Evolutionary conservation across 352 stramenopile genomes (phyloP), one percentile per base, ranked within the genome.

Genomic region (Phytophthora macrochlamydospora): DNA sequence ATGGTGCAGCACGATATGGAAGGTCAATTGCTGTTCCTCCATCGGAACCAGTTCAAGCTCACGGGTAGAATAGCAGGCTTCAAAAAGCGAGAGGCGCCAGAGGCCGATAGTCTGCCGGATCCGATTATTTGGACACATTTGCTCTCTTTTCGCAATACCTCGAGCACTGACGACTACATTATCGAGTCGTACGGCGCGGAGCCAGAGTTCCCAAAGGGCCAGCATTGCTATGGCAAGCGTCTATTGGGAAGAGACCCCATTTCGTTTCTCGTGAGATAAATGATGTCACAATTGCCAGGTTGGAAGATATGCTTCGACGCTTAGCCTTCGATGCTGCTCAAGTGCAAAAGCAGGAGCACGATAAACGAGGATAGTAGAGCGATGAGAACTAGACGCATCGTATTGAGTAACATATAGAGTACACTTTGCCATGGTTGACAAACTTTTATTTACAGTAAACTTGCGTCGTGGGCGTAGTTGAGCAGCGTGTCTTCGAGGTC

Each of bases 41-140:
- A 89, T 55, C 75, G 78, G 12, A 89, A 87, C 51, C 56, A 67
- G 4, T 62, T 66, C 50, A 89, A 89, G 48, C 65, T 89, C 7
- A 68, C 59, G 2, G 65, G 65, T 1, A 72, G 67, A 56, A 42
- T 65, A 18, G 53, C 65, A 44, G 46, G 52, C 18, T 24, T 61
- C 2, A 69, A 57, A 33, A 67, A 61, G 35, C 40, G 59, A 62
- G 59, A 72, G 33, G 38, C 59, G 9, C 59, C 51, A 7, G 59
- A 59, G 31, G 30, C 56, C 1, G 72, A 75, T 46, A 51, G 69
- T 49, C 61, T 75, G 6, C 66, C 71, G 18, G 78, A 87, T 42
- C 79, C 75, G 1, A 54, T 73, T 7, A 79, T 90, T 43, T 88
- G 84, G 75, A 90, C 81, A 4, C 82, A 91, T 49, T 46, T 93